Conservation (phyloP, 108 stramenopile genomes). For the Conticribra weissflogii region DNA sequence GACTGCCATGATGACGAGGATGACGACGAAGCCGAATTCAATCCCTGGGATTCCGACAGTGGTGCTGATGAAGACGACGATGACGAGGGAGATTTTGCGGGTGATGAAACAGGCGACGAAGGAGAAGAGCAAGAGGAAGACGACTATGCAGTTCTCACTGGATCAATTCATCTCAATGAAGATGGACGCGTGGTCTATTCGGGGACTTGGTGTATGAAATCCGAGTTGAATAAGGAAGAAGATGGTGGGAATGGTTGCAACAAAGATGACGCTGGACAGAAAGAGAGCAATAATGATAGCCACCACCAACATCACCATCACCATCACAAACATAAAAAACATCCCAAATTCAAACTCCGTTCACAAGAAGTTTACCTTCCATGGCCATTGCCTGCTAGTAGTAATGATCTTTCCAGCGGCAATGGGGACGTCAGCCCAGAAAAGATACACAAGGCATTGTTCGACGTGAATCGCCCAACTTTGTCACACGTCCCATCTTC, state of each 20-base stretch:
- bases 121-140: constrained; percentile 5
- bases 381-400: not conserved
- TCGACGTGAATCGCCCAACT: constrained; percentile 33
- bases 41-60: constrained; percentile 5
- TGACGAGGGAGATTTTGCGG: constrained; percentile 16
- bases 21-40: constrained; percentile 38
- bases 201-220: constrained; percentile 49
- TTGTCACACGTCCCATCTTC: not conserved
- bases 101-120: no score
- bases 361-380: constrained; percentile 32
- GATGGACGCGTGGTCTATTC: constrained; percentile 44
- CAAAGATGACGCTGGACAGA: no score
- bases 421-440: not conserved
- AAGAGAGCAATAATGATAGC: no score
- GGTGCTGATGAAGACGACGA: constrained; percentile 15
- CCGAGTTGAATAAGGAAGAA: constrained; percentile 10
- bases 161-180: constrained; percentile 31
- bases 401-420: not conserved
- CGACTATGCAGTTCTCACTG: constrained; percentile 25
- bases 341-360: constrained; percentile 44
- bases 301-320: not conserved
- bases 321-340: not conserved
- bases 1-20: constrained; percentile 19
- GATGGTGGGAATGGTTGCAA: not conserved
- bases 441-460: constrained; percentile 7